phyloP scores from a whole-genome alignment of 2,329 filamentous ascomycete species.

The Fusarium sp. region DNA sequence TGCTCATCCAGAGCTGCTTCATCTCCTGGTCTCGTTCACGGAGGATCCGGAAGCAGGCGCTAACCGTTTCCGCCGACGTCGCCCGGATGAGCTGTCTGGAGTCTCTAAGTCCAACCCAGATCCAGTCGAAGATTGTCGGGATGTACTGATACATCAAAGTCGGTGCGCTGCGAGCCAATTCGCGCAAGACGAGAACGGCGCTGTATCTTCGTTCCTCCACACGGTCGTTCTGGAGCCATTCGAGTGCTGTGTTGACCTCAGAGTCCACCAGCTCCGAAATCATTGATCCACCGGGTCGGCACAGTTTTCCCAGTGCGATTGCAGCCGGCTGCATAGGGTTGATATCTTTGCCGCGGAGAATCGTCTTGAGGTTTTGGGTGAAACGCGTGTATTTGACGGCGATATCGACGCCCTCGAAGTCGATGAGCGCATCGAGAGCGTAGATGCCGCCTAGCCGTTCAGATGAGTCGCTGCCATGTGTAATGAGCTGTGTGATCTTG shows the following conservation, averaged over 20 bases:
- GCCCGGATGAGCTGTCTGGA: slow-evolving; percentile 90
- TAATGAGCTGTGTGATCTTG: slow-evolving; percentile 72
- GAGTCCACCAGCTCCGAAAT: slow-evolving; percentile 96
- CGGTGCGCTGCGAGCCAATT: slow-evolving; percentile 90
- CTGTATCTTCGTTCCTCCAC: slow-evolving; percentile 94
- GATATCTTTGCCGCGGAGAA: slow-evolving; percentile 90
- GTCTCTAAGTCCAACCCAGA: slow-evolving; percentile 94
- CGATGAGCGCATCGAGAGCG: slow-evolving; percentile 90
- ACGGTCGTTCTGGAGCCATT: slow-evolving; percentile 95
- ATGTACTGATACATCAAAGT: slow-evolving; percentile 97
- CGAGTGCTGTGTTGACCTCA: slow-evolving; percentile 93
- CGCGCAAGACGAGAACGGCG: slow-evolving; percentile 87
- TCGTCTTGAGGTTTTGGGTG: slow-evolving; percentile 85
- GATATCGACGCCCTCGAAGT: slow-evolving; percentile 94
- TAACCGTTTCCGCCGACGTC: slow-evolving; percentile 91
- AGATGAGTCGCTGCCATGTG: slow-evolving; percentile 84
- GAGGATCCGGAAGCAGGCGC: slow-evolving; percentile 95
- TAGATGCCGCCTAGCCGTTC: slow-evolving; percentile 93
- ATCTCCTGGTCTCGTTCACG: slow-evolving; percentile 89
- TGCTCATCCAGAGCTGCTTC: slow-evolving; percentile 86
- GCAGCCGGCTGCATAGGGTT: slow-evolving; percentile 91
- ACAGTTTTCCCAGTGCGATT: slow-evolving; percentile 86
- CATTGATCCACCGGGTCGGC: slow-evolving; percentile 89
- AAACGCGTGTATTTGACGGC: slow-evolving; percentile 95
- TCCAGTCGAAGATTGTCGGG: slow-evolving; percentile 91